These are phyloP conservation scores for Amylocystis lapponica DNA, from an alignment of 768 basidiomycete species.

Conservation along the genomic window DNA sequence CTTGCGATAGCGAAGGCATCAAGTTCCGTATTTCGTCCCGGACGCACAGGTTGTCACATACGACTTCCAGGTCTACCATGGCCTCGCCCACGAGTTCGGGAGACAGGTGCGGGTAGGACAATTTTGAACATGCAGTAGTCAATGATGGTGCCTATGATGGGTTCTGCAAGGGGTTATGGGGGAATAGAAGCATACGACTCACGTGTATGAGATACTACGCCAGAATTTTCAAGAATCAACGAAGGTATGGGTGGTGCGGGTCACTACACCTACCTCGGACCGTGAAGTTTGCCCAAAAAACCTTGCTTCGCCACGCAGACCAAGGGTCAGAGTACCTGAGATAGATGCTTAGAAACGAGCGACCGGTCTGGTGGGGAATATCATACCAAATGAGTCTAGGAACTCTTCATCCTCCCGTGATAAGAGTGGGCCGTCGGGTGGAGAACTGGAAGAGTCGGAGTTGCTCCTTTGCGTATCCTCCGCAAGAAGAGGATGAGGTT, in stretches of 20 bases:
- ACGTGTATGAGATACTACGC: constrained; percentile 56
- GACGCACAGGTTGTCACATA: constrained; percentile 23
- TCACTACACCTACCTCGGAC: constrained; percentile 67
- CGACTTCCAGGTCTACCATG: constrained; percentile 23
- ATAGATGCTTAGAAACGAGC: neutral
- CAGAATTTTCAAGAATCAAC: neutral
- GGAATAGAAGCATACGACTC: constrained; percentile 1
- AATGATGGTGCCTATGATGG: constrained; percentile 22
- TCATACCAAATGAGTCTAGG: constrained; percentile 45
- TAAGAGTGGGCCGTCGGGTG: constrained; percentile 6
- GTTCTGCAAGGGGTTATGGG: neutral
- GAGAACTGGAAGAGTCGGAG: constrained; percentile 2
- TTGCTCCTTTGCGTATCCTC: constrained; percentile 5
- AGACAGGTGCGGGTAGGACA: constrained; percentile 35
- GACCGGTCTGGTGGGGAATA: neutral
- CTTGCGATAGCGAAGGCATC: constrained; percentile 55
- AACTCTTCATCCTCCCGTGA: constrained; percentile 36
- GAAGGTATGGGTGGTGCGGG: too few relatives aligned
- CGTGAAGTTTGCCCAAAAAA: constrained; percentile 65
- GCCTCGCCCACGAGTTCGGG: constrained; percentile 35
- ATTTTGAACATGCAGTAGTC: too few relatives aligned
- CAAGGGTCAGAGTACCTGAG: constrained; percentile 53
- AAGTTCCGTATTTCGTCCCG: constrained; percentile 34
- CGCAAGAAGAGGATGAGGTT: constrained; percentile 41
- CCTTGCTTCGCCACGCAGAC: constrained; percentile 44